A percentile compares a stretch with the other conserved stretches of the same genome.
Evolutionary conservation across 768 basidiomycete species (phyloP).

Genomic region (Boletellus ananas): DNA sequence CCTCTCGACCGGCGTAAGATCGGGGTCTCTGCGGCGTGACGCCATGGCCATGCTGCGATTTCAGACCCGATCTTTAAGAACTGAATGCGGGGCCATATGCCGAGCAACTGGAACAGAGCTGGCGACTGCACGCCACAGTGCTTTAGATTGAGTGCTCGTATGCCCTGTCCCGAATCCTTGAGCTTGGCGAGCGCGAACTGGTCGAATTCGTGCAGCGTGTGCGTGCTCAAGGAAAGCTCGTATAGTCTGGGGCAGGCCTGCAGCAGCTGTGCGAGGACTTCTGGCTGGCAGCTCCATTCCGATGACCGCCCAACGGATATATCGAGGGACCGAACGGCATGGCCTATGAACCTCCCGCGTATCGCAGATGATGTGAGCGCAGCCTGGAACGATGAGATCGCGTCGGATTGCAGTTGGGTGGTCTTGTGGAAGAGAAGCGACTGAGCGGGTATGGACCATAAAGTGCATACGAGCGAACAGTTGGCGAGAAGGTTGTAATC

Average conservation of each 20-base stretch:
- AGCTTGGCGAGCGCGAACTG: constrained; percentile 24
- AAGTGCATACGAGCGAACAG: constrained; percentile 25
- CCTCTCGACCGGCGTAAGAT: constrained; percentile 3
- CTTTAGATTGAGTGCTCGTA: constrained; percentile 34
- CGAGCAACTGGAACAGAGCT: constrained; percentile 40
- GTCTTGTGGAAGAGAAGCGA: constrained; percentile 27
- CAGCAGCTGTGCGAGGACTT: constrained; percentile 16
- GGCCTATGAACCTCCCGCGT: constrained; percentile 13
- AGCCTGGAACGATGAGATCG: constrained; percentile 12
- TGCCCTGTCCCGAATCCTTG: constrained; percentile 15
- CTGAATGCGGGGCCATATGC: constrained; percentile 34
- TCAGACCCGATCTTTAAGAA: constrained; percentile 40
- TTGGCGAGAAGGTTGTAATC: constrained; percentile 16
- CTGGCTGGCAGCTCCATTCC: constrained; percentile 5
- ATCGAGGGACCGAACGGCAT: constrained; percentile 21
- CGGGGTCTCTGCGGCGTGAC: constrained; percentile 12
- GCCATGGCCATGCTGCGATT: constrained; percentile 34
- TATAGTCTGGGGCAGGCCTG: constrained; percentile 32
- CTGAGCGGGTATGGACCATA: constrained; percentile 29
- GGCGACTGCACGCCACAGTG: constrained; percentile 41
- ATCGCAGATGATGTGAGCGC: constrained; percentile 14
- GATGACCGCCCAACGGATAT: constrained; percentile 12
- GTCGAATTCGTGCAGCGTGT: constrained; percentile 29
- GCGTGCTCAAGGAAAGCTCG: constrained; percentile 28
- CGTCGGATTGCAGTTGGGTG: constrained; percentile 1